Evolutionary conservation across 2,329 filamentous ascomycete genomes (phyloP).

Genomic region (Claviceps quebecensis): DNA sequence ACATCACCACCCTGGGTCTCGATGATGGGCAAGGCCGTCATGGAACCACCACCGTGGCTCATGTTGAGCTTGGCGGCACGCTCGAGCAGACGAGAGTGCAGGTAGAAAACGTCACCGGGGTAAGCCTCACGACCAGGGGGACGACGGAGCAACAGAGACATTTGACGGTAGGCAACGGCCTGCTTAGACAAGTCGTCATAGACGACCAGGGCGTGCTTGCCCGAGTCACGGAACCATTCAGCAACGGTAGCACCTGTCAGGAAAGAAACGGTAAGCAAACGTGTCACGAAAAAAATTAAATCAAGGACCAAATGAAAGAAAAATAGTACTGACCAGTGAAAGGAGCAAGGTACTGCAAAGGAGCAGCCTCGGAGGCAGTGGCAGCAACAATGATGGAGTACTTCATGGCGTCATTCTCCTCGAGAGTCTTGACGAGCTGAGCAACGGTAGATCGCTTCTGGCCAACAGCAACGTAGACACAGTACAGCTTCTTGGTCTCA

Average conservation of each 20-base stretch:
- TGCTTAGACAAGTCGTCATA: constrained; percentile 97
- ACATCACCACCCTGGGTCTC: constrained; percentile 99
- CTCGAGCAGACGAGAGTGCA: constrained; percentile 97
- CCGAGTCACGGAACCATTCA: constrained; percentile 70
- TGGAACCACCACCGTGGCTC: constrained; percentile 85
- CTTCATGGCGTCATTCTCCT: constrained; percentile 99
- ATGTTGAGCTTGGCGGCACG: constrained; percentile 98
- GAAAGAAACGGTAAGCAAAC: neutral
- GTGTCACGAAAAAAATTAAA: too few relatives aligned
- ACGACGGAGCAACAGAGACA: constrained; percentile 95
- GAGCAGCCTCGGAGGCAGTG: constrained; percentile 92
- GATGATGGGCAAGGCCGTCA: constrained; percentile 94
- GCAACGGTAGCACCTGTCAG: constrained; percentile 30
- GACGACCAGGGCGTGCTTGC: constrained; percentile 79
- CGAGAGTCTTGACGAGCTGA: constrained; percentile 98
- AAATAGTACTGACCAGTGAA: constrained; percentile 53
- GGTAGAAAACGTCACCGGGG: constrained; percentile 98
- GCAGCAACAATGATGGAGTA: constrained; percentile 89
- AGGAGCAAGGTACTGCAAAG: constrained; percentile 84
- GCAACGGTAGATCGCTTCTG: constrained; percentile 99
- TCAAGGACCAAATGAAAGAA: too few relatives aligned
- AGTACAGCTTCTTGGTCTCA: constrained; percentile 98
- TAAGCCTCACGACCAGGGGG: constrained; percentile 98
- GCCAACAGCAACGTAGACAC: constrained; percentile 95
- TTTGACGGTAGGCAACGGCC: constrained; percentile 95